These are phyloP conservation scores for Apiospora malaysiana DNA, from an alignment of 2,329 filamentous ascomycete genomes.

Conservation along the genomic window DNA sequence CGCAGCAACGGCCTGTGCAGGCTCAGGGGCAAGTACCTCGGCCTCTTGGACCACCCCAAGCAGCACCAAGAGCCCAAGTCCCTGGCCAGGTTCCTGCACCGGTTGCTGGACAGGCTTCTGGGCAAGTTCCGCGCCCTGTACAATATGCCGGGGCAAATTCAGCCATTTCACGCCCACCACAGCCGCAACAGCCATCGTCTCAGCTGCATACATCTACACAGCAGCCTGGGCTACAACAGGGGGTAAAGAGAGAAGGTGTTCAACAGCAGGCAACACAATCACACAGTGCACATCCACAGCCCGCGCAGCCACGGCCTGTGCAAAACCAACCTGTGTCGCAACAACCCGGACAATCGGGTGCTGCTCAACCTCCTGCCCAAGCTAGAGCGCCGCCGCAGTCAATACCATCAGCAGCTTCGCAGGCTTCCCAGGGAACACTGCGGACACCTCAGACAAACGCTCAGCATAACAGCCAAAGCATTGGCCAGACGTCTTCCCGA, in stretches of 20 bases:
- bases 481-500: not conserved
- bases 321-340: not conserved
- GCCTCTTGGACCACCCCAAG: not conserved
- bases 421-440: not conserved
- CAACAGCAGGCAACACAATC: slow-evolving; percentile 9
- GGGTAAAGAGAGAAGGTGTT: not conserved
- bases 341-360: not conserved
- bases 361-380: not conserved
- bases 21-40: slow-evolving; percentile 12
- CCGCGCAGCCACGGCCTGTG: not conserved
- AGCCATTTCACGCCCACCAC: not conserved
- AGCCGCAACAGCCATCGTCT: slow-evolving; percentile 10
- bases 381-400: slow-evolving; percentile 1
- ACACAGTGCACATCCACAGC: not conserved
- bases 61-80: not conserved
- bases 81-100: not conserved
- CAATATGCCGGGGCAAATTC: not conserved
- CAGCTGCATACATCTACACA: slow-evolving; percentile 12
- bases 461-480: not conserved
- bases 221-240: not conserved
- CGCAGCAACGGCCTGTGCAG: slow-evolving; percentile 25
- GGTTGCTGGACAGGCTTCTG: not conserved
- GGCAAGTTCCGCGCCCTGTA: not conserved
- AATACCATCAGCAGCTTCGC: not conserved
- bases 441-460: not conserved